Conservation (phyloP, 805 yeast genomes). For the Starmerella vaccinii region DNA sequence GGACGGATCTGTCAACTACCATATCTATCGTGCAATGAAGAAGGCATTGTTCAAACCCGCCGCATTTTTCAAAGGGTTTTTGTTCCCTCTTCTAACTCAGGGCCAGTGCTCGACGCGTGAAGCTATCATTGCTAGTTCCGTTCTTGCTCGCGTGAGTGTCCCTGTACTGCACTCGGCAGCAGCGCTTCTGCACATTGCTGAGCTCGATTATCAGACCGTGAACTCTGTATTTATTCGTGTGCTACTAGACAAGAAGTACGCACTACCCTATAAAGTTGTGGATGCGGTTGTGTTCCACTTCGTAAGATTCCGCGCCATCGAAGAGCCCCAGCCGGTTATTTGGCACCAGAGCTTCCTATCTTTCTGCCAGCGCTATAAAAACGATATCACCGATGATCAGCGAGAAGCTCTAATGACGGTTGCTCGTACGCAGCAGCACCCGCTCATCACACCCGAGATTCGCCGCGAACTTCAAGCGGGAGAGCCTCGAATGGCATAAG, state of each 20-base stretch:
- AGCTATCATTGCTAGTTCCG: slow-evolving; percentile 90
- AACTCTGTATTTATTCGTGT: slow-evolving; percentile 83
- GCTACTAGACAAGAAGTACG: slow-evolving; percentile 85
- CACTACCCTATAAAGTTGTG: slow-evolving; percentile 90
- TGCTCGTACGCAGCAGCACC: slow-evolving; percentile 80
- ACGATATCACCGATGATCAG: slow-evolving; percentile 98
- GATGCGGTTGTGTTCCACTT: slow-evolving; percentile 91
- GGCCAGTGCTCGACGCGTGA: slow-evolving; percentile 77
- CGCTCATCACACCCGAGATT: slow-evolving; percentile 82
- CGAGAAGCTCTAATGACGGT: slow-evolving; percentile 88
- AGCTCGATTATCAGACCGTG: slow-evolving; percentile 78
- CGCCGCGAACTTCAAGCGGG: slow-evolving; percentile 91
- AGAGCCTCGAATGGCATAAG: slow-evolving; percentile 17
- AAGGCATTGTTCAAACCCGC: slow-evolving; percentile 93
- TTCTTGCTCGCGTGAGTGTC: slow-evolving; percentile 75
- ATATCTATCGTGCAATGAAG: slow-evolving; percentile 80
- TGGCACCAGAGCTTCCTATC: slow-evolving; percentile 96
- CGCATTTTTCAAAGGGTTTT: slow-evolving; percentile 92
- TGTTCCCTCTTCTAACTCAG: slow-evolving; percentile 81
- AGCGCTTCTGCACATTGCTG: slow-evolving; percentile 74
- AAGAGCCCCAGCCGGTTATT: slow-evolving; percentile 70
- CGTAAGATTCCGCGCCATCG: slow-evolving; percentile 62
- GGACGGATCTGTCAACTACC: slow-evolving; percentile 65
- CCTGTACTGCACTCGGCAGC: slow-evolving; percentile 96
- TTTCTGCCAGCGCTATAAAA: slow-evolving; percentile 91